A percentile compares a stretch with the other conserved stretches of the same genome.
These are phyloP conservation scores for Pelagophyceae sp. DNA, from an alignment of 352 stramenopile genomes.

Conservation along the genomic window DNA sequence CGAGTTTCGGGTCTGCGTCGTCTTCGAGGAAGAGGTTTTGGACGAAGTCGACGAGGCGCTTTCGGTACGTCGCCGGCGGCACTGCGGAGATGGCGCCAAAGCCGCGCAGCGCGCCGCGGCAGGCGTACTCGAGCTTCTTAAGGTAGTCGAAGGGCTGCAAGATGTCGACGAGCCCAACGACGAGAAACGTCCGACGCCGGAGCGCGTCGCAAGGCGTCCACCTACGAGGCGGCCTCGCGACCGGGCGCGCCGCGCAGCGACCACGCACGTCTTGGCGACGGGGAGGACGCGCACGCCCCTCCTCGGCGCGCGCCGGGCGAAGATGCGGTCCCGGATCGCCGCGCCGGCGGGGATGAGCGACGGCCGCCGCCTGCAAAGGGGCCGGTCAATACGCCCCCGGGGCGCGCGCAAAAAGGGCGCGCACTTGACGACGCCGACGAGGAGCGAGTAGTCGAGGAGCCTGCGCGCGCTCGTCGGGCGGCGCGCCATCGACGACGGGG, in stretches of 20 bases:
- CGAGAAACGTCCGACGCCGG: background rate
- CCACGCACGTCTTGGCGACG: conserved; percentile 6
- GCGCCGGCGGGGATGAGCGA: conserved; percentile 1
- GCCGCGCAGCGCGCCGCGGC: conserved; percentile 23
- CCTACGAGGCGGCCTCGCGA: no score
- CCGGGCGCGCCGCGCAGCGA: conserved; percentile 1
- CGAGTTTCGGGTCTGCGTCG: background rate
- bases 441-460: conserved; percentile 29
- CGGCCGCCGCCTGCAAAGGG: conserved; percentile 17
- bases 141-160: conserved; percentile 23
- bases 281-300: conserved; percentile 6
- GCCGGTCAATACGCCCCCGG: conserved; percentile 1
- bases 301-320: background rate
- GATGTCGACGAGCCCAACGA: conserved; percentile 30
- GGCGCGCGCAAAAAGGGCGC: background rate
- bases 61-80: conserved; percentile 20
- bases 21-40: conserved; percentile 4
- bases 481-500: no score
- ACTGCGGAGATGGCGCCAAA: conserved; percentile 27
- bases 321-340: conserved; percentile 1
- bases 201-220: background rate
- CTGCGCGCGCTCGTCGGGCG: no score
- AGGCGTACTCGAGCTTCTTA: conserved; percentile 25
- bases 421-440: conserved; percentile 19
- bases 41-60: conserved; percentile 26